Evolutionary conservation across 2,329 filamentous ascomycete species (phyloP).

Genomic region (Teratosphaeria viscida): DNA sequence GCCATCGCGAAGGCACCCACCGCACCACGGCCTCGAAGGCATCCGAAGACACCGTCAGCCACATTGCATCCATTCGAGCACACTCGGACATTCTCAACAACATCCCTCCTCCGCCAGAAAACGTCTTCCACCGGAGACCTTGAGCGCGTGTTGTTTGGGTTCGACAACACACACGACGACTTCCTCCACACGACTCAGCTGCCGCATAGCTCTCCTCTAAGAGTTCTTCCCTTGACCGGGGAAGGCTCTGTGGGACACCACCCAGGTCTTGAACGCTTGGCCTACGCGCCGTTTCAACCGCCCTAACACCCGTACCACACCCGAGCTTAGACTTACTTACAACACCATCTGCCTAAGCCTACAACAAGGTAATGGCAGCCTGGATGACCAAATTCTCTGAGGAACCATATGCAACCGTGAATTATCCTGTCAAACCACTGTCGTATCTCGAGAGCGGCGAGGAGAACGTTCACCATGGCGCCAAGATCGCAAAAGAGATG

Average conservation of each 20-base stretch:
- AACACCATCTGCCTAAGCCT: not conserved
- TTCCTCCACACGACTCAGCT: conserved; percentile 63
- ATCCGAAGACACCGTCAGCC: conserved; percentile 32
- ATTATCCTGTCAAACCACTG: conserved; percentile 12
- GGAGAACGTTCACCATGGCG: conserved; percentile 36
- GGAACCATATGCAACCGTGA: conserved; percentile 28
- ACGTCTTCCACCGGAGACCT: conserved; percentile 25
- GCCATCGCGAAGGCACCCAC: conserved; percentile 30
- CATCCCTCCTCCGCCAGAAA: conserved; percentile 14
- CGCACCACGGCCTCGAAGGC: conserved; percentile 36
- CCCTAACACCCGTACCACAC: conserved; percentile 58
- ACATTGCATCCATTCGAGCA: conserved; percentile 37
- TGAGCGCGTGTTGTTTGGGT: conserved; percentile 33
- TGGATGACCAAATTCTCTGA: conserved; percentile 29
- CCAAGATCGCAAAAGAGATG: conserved; percentile 58
- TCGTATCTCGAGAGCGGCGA: conserved; percentile 15
- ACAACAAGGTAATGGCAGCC: not conserved
- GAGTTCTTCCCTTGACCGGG: conserved; percentile 99
- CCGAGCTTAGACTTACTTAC: conserved; percentile 3
- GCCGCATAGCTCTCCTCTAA: conserved; percentile 98
- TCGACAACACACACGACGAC: conserved; percentile 39
- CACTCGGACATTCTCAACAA: conserved; percentile 41
- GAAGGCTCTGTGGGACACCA: conserved; percentile 98
- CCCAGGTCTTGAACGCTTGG: conserved; percentile 56
- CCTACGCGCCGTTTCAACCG: conserved; percentile 88